Conservation (phyloP, 805 yeast species). For the Yamadazyma scolyti region DNA sequence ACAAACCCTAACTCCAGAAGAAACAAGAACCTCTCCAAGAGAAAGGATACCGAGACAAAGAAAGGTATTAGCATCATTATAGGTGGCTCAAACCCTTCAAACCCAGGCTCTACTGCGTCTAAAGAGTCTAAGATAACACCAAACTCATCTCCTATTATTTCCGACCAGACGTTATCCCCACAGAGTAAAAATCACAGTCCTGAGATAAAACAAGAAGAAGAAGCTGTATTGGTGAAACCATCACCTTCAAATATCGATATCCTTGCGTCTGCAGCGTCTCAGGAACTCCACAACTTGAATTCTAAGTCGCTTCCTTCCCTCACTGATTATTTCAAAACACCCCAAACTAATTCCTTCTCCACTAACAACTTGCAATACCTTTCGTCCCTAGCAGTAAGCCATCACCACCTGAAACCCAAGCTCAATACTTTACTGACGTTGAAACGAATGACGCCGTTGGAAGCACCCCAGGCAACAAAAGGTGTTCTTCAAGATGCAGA, state of each 20-base stretch:
- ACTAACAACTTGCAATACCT: constrained; percentile 21
- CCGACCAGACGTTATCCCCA: too few species aligned
- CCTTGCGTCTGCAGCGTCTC: constrained; percentile 53
- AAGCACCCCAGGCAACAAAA: constrained; percentile 14
- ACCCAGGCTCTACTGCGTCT: not conserved
- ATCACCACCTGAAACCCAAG: constrained; percentile 13
- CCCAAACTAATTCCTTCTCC: constrained; percentile 12
- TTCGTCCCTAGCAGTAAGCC: constrained; percentile 19
- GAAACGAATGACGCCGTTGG: constrained; percentile 62
- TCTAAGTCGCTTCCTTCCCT: constrained; percentile 49
- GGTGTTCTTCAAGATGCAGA: constrained; percentile 41
- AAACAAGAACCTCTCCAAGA: constrained; percentile 42
- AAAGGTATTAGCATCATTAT: too few species aligned
- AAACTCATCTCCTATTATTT: too few species aligned
- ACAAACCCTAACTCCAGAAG: constrained; percentile 65
- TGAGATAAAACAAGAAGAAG: too few species aligned
- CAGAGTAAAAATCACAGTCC: too few species aligned
- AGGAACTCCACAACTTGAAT: constrained; percentile 46
- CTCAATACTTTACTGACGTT: constrained; percentile 44
- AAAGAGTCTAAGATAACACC: not conserved
- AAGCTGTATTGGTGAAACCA: not conserved
- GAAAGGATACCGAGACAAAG: constrained; percentile 1
- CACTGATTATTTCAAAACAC: constrained; percentile 40
- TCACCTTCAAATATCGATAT: constrained; percentile 42
- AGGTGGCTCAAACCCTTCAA: too few species aligned